phyloP scores from a whole-genome alignment of 2,329 filamentous ascomycete genomes.

The Bipolaris sorokiniana region DNA sequence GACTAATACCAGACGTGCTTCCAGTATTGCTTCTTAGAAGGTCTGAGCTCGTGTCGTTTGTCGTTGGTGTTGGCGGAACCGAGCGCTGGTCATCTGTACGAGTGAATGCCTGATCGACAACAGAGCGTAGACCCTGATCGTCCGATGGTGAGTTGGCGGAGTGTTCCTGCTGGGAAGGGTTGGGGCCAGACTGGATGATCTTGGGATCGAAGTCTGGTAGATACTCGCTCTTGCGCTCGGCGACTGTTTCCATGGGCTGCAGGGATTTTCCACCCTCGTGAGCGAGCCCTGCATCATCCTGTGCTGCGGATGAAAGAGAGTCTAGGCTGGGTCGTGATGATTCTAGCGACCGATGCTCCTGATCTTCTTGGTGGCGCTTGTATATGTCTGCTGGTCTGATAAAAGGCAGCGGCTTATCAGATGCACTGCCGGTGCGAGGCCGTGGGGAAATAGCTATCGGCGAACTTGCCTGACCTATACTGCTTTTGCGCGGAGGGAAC shows the following conservation, averaged over 20 bases:
- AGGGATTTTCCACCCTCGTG: conserved; percentile 32
- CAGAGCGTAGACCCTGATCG: conserved; percentile 49
- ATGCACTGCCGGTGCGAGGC: conserved; percentile 38
- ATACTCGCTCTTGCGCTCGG: conserved; percentile 66
- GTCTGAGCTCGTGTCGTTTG: conserved; percentile 51
- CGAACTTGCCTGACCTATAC: conserved; percentile 56
- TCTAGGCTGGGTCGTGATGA: conserved; percentile 64
- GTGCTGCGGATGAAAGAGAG: conserved; percentile 47
- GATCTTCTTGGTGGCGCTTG: conserved; percentile 71
- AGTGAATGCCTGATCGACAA: conserved; percentile 71
- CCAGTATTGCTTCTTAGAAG: conserved; percentile 66
- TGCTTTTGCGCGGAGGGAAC: conserved; percentile 68
- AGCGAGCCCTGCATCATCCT: conserved; percentile 28
- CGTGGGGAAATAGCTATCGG: conserved; percentile 33
- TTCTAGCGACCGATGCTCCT: conserved; percentile 63
- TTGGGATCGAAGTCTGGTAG: conserved; percentile 52
- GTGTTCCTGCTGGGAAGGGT: conserved; percentile 15
- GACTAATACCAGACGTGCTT: conserved; percentile 68
- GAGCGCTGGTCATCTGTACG: conserved; percentile 61
- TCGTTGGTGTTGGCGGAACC: conserved; percentile 59
- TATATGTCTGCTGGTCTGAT: conserved; percentile 80
- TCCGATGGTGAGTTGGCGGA: conserved; percentile 26
- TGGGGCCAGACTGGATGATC: conserved; percentile 13
- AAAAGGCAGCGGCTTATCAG: conserved; percentile 65
- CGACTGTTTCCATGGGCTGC: conserved; percentile 58